A percentile compares a stretch with the other conserved stretches of the same genome.
These are phyloP conservation scores for Candida pseudoviswanathii DNA, from an alignment of 1,139 yeast genomes.

Conservation along the genomic window DNA sequence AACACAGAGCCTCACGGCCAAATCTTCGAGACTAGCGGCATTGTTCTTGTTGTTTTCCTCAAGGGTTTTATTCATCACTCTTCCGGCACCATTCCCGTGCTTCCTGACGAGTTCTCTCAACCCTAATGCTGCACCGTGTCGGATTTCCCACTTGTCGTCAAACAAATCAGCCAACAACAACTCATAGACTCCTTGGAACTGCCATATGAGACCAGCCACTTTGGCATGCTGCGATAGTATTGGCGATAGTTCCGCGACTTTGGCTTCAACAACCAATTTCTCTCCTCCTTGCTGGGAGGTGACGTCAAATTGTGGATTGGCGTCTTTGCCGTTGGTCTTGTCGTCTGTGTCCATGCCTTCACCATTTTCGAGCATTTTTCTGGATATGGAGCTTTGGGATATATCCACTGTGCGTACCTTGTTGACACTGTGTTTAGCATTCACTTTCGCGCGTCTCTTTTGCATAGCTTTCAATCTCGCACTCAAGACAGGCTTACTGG, in stretches of 20 bases:
- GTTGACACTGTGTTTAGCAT: constrained; percentile 61
- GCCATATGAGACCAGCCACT: constrained; percentile 86
- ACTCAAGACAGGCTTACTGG: constrained; percentile 44
- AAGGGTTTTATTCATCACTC: constrained; percentile 63
- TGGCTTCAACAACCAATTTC: constrained; percentile 81
- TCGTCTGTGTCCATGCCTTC: constrained; percentile 21
- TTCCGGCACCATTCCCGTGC: constrained; percentile 88
- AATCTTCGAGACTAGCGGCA: constrained; percentile 75
- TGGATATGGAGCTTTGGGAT: constrained; percentile 75
- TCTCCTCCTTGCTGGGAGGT: constrained; percentile 82
- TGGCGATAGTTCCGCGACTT: constrained; percentile 68
- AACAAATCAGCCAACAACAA: constrained; percentile 77
- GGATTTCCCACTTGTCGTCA: constrained; percentile 87
- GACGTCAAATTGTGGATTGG: constrained; percentile 48
- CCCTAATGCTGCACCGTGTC: constrained; percentile 97
- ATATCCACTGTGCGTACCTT: constrained; percentile 68
- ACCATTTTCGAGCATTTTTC: constrained; percentile 47
- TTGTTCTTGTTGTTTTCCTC: constrained; percentile 70
- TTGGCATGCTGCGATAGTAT: constrained; percentile 74
- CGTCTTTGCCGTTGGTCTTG: constrained; percentile 10
- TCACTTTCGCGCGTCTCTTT: constrained; percentile 83
- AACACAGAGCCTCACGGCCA: constrained; percentile 83
- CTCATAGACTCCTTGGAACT: constrained; percentile 95
- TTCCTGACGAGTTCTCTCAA: constrained; percentile 81
- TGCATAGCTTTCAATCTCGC: constrained; percentile 95